Evolutionary conservation across 805 yeast species (phyloP), one percentile per base, ranked within the genome.

Genomic region (Zygoascus tannicola): DNA sequence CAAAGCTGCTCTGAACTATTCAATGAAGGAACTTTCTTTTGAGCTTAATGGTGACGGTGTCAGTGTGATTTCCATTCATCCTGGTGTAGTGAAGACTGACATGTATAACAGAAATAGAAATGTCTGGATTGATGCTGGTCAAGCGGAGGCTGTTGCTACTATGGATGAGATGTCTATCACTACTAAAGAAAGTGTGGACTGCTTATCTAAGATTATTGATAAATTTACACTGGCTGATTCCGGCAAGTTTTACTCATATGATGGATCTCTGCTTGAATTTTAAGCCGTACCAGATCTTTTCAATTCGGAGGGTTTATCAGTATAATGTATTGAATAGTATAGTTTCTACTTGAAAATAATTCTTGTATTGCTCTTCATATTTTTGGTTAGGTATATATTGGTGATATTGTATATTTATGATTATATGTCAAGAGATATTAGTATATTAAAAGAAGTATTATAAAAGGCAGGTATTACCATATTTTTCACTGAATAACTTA

Each of bases 81-180:
- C 74, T 1, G 72, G 73, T 21, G 20, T 57, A 10, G 71, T 69
- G 4, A 12, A 40, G 5, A 64, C 67, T 32, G 67, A 64, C 21
- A 32, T 21, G 38, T 23, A 21, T 10, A 32, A 21, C 4, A 32
- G 37, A 3, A 42, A 44, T 7, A 38, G 22, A 16, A 23, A 40
- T 10, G 42, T 35, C 2, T 16, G 20, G 21, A 8, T 12, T 16
- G 26, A 36, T 12, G 33, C 38, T 14, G 22, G 14, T 32, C n/a
- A n/a, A n/a, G 21, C 26, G 14, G 19, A 30, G 18, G 43, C 40
- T 10, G 37, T 43, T n/a, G 40, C 40, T 7, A 35, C 15, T 19
- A 38, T 10, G 20, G 20, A 42, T 18, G 43, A 40, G 4, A 4
- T 34, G n/a, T 35, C 40, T 4, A 41, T 47, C 12, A 35, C 44